Conservation (phyloP, 768 basidiomycete genomes). For the Pleurotus citrinopileatus region DNA sequence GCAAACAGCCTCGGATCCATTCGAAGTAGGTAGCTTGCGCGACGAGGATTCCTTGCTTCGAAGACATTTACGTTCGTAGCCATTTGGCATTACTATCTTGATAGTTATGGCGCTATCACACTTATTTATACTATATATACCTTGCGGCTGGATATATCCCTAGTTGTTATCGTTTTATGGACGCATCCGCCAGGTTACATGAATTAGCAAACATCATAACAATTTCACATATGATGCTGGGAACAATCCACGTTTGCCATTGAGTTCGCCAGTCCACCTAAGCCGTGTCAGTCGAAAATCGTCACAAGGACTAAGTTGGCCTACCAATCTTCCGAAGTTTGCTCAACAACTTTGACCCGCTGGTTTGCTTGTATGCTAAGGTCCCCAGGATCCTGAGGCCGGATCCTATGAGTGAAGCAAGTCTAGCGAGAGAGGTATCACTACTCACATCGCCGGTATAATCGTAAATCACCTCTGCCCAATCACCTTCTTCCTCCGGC, state of each 20-base stretch:
- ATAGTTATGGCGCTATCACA: not conserved
- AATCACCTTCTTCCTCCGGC: slow-evolving; percentile 50
- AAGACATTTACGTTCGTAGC: not conserved
- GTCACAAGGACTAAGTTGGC: slow-evolving; percentile 22
- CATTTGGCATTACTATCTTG: too few relatives aligned
- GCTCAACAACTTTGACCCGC: slow-evolving; percentile 60
- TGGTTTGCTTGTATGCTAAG: slow-evolving; percentile 54
- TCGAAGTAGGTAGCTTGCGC: not conserved
- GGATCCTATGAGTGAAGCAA: not conserved
- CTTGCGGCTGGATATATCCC: not conserved
- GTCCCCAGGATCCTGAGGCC: slow-evolving; percentile 65
- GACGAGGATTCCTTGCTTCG: slow-evolving; percentile 4
- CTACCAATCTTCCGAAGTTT: slow-evolving; percentile 75
- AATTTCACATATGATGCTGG: slow-evolving; percentile 68
- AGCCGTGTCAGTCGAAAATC: slow-evolving; percentile 13
- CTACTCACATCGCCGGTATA: slow-evolving; percentile 57
- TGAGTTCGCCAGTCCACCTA: slow-evolving; percentile 69
- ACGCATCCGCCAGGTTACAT: not conserved
- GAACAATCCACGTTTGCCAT: slow-evolving; percentile 58
- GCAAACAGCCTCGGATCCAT: not conserved
- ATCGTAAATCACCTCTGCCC: slow-evolving; percentile 79
- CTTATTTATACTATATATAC: not conserved
- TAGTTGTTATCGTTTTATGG: not conserved
- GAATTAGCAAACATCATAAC: slow-evolving; percentile 31
- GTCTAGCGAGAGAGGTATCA: not conserved